A percentile compares a stretch with the other conserved stretches of the same genome.
Evolutionary conservation across 331 rosid genomes (phyloP).

Genomic region (Erythrophleum ivorense): DNA sequence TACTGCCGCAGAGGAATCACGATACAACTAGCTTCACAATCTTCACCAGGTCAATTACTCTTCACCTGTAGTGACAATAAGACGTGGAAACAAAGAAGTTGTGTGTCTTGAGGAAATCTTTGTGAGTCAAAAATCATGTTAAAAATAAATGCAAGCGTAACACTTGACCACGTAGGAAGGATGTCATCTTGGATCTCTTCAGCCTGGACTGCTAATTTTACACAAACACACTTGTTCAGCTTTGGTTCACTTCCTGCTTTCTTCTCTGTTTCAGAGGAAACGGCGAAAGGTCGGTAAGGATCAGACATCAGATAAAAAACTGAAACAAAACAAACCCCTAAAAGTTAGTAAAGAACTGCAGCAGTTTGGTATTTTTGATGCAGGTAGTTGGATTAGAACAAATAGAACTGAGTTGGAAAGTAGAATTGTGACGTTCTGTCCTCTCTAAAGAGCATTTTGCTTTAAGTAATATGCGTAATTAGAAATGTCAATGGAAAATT

Average conservation of each 20-base stretch:
- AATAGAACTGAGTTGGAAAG: background rate
- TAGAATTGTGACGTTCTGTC: background rate
- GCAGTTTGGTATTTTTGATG: slow-evolving; percentile 9
- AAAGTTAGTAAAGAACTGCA: slow-evolving; percentile 24
- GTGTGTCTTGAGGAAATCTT: no score
- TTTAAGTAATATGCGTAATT: background rate
- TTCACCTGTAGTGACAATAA: no score
- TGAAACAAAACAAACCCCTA: slow-evolving; percentile 33
- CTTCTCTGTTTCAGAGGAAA: slow-evolving; percentile 63
- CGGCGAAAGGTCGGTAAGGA: slow-evolving; percentile 18
- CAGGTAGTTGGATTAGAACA: background rate
- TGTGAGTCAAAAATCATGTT: no score
- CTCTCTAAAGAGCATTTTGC: background rate
- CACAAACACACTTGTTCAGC: slow-evolving; percentile 65
- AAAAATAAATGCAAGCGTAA: no score
- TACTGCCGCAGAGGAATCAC: background rate
- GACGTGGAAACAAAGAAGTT: no score
- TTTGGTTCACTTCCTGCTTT: slow-evolving; percentile 55
- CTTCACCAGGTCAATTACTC: no score
- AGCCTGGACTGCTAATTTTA: no score
- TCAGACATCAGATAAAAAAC: slow-evolving; percentile 3
- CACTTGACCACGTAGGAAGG: no score
- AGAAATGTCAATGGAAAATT: background rate
- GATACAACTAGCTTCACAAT: slow-evolving; percentile 9
- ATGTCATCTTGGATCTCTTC: no score